phyloP scores from a whole-genome alignment of 2,329 filamentous ascomycete genomes.

The Ophiognomonia clavigignenti-juglandacearum region DNA sequence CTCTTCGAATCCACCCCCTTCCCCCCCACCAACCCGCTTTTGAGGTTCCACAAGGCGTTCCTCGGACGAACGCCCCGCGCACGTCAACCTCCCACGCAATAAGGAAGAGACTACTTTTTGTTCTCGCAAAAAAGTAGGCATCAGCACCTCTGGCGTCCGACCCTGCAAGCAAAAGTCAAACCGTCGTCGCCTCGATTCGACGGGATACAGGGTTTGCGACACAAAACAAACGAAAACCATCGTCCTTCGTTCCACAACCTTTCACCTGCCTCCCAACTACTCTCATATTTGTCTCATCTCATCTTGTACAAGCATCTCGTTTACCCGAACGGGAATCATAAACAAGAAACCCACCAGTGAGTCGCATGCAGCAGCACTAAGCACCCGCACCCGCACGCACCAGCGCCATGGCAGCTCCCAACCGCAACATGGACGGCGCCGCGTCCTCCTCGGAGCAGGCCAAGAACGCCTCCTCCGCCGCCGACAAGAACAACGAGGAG shows the following conservation, averaged over 20 bases:
- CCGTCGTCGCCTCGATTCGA: not conserved
- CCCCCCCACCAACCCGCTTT: constrained; percentile 13
- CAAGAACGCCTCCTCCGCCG: no score
- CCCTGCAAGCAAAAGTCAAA: not conserved
- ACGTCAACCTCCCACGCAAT: constrained; percentile 10
- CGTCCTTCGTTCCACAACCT: constrained; percentile 7
- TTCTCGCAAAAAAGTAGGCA: no score
- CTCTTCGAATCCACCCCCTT: not conserved
- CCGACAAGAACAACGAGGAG: constrained; percentile 13
- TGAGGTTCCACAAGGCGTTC: constrained; percentile 10
- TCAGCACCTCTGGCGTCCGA: no score
- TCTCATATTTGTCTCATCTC: constrained; percentile 5
- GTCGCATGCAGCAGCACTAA: constrained; percentile 7
- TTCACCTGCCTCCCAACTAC: not conserved
- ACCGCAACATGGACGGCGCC: constrained; percentile 1
- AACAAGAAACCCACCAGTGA: not conserved
- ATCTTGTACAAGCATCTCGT: not conserved
- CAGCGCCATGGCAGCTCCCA: constrained; percentile 11
- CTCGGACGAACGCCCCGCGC: constrained; percentile 6
- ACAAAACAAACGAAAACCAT: no score
- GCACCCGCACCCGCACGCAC: not conserved
- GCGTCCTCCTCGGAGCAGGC: no score
- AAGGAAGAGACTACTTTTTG: no score
- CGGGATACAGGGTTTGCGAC: no score
- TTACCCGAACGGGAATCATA: not conserved